Percentiles rank a stretch among this genome's conserved stretches.
Conservation (phyloP, 306 rosid species). For the Morella rubra region DNA sequence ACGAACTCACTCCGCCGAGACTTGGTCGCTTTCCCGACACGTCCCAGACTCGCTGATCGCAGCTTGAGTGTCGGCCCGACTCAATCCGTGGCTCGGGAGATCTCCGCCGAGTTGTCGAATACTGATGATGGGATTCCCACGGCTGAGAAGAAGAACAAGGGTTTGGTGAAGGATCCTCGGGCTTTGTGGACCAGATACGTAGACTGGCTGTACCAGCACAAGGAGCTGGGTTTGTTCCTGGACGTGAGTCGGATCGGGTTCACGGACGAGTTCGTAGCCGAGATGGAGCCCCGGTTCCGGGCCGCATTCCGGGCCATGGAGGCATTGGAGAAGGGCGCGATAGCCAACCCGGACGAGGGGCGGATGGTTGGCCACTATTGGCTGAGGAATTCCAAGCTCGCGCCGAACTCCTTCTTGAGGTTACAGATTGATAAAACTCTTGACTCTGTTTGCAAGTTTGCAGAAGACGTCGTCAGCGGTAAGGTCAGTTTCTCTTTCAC, state of each 20-base stretch:
- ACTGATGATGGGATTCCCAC: constrained; percentile 16
- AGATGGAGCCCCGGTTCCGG: constrained; percentile 78
- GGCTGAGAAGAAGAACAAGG: constrained; percentile 18
- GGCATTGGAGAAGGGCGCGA: constrained; percentile 82
- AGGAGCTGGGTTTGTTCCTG: constrained; percentile 69
- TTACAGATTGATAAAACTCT: constrained; percentile 72
- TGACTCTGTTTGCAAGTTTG: constrained; percentile 53
- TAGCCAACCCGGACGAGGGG: constrained; percentile 94
- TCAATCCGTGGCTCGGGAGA: constrained; percentile 64
- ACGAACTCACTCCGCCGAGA: constrained; percentile 29
- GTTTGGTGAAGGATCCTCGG: constrained; percentile 65
- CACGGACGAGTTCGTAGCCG: constrained; percentile 62
- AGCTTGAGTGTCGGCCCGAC: constrained; percentile 12
- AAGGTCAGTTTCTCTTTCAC: constrained; percentile 57
- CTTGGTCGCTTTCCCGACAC: constrained; percentile 34
- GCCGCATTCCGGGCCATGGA: constrained; percentile 77
- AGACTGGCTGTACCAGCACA: constrained; percentile 93
- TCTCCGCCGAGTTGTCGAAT: constrained; percentile 44
- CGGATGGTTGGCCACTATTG: constrained; percentile 99
- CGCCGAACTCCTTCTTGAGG: constrained; percentile 64
- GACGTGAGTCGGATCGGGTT: constrained; percentile 98
- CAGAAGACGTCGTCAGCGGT: constrained; percentile 80
- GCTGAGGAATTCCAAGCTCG: constrained; percentile 71
- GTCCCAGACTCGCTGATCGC: constrained; percentile 31
- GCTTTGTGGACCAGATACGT: constrained; percentile 80